Base-by-base conservation (phyloP, 2,329 filamentous ascomycete genomes). In the Chaetomiaceae sp. region DNA sequence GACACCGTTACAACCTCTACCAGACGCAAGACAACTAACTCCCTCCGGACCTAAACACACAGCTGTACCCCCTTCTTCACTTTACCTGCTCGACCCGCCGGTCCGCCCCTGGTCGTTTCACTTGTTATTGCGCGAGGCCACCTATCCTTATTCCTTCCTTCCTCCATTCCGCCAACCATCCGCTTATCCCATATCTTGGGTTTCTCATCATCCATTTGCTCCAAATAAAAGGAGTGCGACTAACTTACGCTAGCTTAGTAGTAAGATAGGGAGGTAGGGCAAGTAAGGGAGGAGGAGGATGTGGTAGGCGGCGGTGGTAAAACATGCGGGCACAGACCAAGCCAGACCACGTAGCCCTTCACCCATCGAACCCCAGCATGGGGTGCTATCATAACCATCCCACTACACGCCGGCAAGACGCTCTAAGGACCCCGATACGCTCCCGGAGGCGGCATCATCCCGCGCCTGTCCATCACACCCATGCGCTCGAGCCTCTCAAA, bases 361-460 rank as follows among this genome's bases (percentile, higher is more conserved):
- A 19, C 14, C 31, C 20, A 17, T 23, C 31, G 20, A 22, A 25
- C 7, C 15, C 44, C 20, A n/a, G n/a, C n/a, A n/a, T n/a, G n/a
- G n/a, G n/a, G n/a, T n/a, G 22, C 27, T 20, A 34, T 17, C 15
- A 17, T 17, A n/a, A 17, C 14, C 15, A 9, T 20, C 14, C 17
- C 14, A 6, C 9, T 31, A 3, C 4, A 36, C 7, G 19, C 22
- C 20, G 14, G 9, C n/a, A 31, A 27, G 14, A 12, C 25, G 6
- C 14, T 43, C 17, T n/a, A 57, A 38, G 47, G 47, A 0, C 54
- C 54, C 27, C 50, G 22, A 19, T 51, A 53, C 4, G 33, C 46
- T 2, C 52, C 52, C 22, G 55, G 57, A 19, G 59, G 59, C 11
- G 59, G 59, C 48, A 57, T 36, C 56, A 61, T 57, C 0, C 51